Evolutionary conservation across 192 early-diverging fungal genomes (phyloP), one percentile per base, ranked within the genome.

Genomic region (Coemansia sp.): DNA sequence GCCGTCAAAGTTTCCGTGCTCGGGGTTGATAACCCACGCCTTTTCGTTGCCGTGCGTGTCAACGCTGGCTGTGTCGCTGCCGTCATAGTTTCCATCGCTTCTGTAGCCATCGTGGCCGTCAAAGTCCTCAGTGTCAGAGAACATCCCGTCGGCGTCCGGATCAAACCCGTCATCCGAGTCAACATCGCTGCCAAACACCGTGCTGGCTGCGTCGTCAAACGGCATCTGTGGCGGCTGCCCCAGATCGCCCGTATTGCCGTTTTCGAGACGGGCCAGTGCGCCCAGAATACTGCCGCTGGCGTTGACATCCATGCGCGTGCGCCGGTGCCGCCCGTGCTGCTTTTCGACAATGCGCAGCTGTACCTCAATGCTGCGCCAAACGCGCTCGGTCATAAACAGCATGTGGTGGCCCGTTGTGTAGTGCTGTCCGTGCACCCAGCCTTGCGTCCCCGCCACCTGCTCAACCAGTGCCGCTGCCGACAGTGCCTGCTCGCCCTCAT

Each of bases 281-380:
- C 54, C 69, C 7, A 66, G 54, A 16, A 79, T 64, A 45, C 77
- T 60, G 60, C 71, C 54, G 21, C 24, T 28, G 1, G 27, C 43
- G 5, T 16, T 19, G 12, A 22, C n/a, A 40, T 40, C n/a, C 14
- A 11, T 16, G 9, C 35, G 25, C 40, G 4, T 35, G 3, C 45
- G 54, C 25, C 22, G 23, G 22, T 54, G 62, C 54, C 4, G 22
- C 8, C 24, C 24, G 14, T 40, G 47, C 30, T 87, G 83, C 63
- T 84, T 83, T 68, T 91, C 89, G 38, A 66, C 45, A 0, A 68
- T 60, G 14, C 86, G 77, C 25, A 91, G 69, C 12, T 74, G 66
- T 27, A 84, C 78, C 58, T 91, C 89, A 12, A 89, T 55, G 54
- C 80, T 77, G 46, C 83, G 85, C 88, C 88, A 91, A 25, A 80